A percentile compares a stretch with the other conserved stretches of the same genome.
phyloP scores from a whole-genome alignment of 371 early-diverging fungal genomes.

The Circinella umbellata region DNA sequence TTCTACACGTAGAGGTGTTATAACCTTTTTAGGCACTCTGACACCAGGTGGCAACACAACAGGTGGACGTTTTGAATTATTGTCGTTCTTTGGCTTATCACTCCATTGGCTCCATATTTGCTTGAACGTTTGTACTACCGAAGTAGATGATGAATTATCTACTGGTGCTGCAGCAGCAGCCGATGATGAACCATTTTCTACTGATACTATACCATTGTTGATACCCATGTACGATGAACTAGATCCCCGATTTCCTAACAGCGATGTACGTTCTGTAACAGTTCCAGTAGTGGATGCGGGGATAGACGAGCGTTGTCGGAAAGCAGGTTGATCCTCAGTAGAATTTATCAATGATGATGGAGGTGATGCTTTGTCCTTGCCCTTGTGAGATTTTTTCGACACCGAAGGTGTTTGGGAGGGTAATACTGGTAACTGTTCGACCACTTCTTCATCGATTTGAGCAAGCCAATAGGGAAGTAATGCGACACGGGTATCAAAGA shows the following conservation, averaged over 20 bases:
- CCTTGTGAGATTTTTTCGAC: conserved; percentile 55
- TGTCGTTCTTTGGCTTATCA: neutral
- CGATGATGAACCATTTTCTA: neutral
- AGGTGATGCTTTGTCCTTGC: conserved; percentile 69
- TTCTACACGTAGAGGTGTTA: conserved; percentile 91
- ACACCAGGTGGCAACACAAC: conserved; percentile 57
- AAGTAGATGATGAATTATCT: neutral
- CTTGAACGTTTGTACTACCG: neutral
- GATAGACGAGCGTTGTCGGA: neutral
- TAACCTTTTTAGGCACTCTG: conserved; percentile 66
- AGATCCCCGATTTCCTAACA: conserved; percentile 20
- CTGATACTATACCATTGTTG: neutral
- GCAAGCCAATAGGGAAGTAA: conserved; percentile 98
- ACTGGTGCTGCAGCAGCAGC: neutral
- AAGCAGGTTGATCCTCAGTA: conserved; percentile 11
- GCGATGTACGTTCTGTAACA: conserved; percentile 34
- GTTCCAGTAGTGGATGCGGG: neutral
- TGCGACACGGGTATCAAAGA: conserved; percentile 87
- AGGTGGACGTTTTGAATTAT: conserved; percentile 19
- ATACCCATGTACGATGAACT: neutral
- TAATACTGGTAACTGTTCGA: conserved; percentile 4
- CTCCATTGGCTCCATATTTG: conserved; percentile 4
- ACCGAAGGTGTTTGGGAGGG: conserved; percentile 15
- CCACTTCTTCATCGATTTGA: conserved; percentile 92
- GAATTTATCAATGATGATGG: conserved; percentile 16